Percentiles rank a stretch among this genome's conserved stretches.
phyloP scores from a whole-genome alignment of 345 rosid species.

The Pseudoturritis turrita region DNA sequence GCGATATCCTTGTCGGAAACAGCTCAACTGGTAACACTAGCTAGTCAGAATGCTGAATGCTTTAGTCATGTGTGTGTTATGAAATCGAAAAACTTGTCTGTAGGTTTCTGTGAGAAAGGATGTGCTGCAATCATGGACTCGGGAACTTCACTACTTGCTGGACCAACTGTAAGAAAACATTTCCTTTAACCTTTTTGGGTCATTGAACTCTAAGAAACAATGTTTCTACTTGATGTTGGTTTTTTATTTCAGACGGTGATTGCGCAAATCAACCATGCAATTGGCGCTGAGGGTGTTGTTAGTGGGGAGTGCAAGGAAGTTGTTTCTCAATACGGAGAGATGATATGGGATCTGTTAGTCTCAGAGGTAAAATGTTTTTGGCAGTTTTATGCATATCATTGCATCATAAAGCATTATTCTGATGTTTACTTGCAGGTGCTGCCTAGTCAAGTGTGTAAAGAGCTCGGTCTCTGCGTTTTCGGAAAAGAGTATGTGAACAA shows the following conservation, averaged over 20 bases:
- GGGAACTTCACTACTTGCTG: conserved; percentile 76
- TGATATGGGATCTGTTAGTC: conserved; percentile 68
- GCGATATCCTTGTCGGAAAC: conserved; percentile 54
- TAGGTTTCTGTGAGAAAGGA: conserved; percentile 54
- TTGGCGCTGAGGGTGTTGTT: conserved; percentile 68
- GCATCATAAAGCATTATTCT: too few relatives aligned
- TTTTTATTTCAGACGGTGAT: conserved; percentile 46
- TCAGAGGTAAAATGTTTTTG: conserved; percentile 46
- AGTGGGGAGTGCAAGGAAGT: conserved; percentile 66
- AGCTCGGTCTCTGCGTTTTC: conserved; percentile 54
- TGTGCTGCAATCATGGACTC: conserved; percentile 80
- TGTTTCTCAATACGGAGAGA: conserved; percentile 62
- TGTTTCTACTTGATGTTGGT: not conserved
- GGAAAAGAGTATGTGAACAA: conserved; percentile 15
- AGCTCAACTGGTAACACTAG: conserved; percentile 52
- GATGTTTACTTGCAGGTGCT: conserved; percentile 36
- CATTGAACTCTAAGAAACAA: not conserved
- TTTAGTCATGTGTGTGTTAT: not conserved
- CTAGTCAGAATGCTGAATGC: not conserved
- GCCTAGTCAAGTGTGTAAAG: conserved; percentile 54
- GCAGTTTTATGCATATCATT: too few relatives aligned
- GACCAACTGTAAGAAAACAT: conserved; percentile 57
- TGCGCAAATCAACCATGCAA: conserved; percentile 71
- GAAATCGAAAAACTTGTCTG: not conserved
- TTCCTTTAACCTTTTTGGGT: not conserved